phyloP scores from a whole-genome alignment of 148 eudicot genomes.

The Rhododendron ferrugineum region DNA sequence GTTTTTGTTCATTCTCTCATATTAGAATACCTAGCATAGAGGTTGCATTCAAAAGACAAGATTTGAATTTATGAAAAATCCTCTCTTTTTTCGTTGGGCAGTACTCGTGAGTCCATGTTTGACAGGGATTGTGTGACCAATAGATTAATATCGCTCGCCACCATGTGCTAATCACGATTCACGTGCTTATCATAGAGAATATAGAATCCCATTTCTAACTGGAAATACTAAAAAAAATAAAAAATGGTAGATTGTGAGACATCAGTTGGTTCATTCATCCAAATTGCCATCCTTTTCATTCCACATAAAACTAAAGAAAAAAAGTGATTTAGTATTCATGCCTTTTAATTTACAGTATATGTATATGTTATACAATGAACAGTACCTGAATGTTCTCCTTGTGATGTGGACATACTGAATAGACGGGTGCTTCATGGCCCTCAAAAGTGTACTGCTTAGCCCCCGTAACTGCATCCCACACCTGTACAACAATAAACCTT shows the following conservation, averaged over 20 bases:
- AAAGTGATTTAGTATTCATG: neutral
- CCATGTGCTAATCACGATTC: neutral
- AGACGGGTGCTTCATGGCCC: constrained; percentile 88
- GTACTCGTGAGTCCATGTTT: neutral
- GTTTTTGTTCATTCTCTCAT: neutral
- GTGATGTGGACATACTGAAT: constrained; percentile 77
- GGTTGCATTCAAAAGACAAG: neutral
- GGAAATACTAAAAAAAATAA: constrained; percentile 9
- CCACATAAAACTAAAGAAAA: neutral
- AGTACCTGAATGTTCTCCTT: constrained; percentile 73
- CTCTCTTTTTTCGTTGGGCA: neutral
- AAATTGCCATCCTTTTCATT: neutral
- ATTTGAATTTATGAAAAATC: neutral
- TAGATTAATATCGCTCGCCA: neutral
- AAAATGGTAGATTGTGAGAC: neutral
- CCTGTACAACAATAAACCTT: constrained; percentile 33
- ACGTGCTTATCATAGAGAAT: neutral
- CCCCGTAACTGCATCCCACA: constrained; percentile 82
- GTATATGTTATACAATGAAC: neutral
- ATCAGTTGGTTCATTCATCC: neutral
- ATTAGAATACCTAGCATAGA: neutral
- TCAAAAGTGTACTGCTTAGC: constrained; percentile 53
- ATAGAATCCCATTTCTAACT: constrained; percentile 24
- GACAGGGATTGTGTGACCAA: neutral
- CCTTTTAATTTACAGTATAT: neutral